Evolutionary conservation across 352 stramenopile genomes (phyloP).

Genomic region (Globisporangium perplexum): DNA sequence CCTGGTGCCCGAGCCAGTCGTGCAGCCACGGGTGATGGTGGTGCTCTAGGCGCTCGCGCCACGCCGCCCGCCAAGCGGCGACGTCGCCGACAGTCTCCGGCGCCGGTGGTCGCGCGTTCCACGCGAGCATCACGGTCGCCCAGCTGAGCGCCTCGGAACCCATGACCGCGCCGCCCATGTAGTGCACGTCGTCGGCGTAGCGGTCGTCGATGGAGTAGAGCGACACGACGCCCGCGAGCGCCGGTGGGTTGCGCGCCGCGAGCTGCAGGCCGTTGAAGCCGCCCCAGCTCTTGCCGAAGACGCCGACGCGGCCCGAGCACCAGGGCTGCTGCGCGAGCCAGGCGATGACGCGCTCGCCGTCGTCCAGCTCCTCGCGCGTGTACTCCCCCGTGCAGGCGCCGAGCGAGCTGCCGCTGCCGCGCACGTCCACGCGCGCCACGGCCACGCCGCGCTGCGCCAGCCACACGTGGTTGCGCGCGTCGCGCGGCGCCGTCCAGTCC

Average conservation of each 20-base stretch:
- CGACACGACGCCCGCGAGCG: slow-evolving; percentile 36
- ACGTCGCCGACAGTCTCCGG: slow-evolving; percentile 28
- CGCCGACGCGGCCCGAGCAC: slow-evolving; percentile 28
- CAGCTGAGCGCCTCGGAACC: slow-evolving; percentile 46
- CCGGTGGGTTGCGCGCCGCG: slow-evolving; percentile 27
- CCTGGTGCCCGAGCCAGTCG: slow-evolving; percentile 39
- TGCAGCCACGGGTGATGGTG: slow-evolving; percentile 43
- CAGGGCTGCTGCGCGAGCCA: slow-evolving; percentile 40
- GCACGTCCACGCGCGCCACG: slow-evolving; percentile 43
- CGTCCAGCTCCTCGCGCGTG: slow-evolving; percentile 33
- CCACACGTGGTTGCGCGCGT: slow-evolving; percentile 40
- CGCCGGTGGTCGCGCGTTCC: slow-evolving; percentile 33
- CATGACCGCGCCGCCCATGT: slow-evolving; percentile 34
- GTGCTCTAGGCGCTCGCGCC: slow-evolving; percentile 27
- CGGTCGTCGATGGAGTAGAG: slow-evolving; percentile 55
- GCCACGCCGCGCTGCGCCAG: slow-evolving; percentile 37
- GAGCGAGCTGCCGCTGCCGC: slow-evolving; percentile 39
- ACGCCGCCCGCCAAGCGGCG: slow-evolving; percentile 22
- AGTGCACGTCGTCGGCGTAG: slow-evolving; percentile 47
- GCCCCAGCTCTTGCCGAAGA: slow-evolving; percentile 54
- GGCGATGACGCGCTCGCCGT: slow-evolving; percentile 38
- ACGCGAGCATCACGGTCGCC: slow-evolving; percentile 42
- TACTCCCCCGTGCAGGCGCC: slow-evolving; percentile 39
- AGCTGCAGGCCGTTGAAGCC: slow-evolving; percentile 48
- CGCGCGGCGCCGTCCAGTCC: slow-evolving; percentile 39